Evolutionary conservation across 306 rosid genomes (phyloP).

Genomic region (Prunus dulcis): DNA sequence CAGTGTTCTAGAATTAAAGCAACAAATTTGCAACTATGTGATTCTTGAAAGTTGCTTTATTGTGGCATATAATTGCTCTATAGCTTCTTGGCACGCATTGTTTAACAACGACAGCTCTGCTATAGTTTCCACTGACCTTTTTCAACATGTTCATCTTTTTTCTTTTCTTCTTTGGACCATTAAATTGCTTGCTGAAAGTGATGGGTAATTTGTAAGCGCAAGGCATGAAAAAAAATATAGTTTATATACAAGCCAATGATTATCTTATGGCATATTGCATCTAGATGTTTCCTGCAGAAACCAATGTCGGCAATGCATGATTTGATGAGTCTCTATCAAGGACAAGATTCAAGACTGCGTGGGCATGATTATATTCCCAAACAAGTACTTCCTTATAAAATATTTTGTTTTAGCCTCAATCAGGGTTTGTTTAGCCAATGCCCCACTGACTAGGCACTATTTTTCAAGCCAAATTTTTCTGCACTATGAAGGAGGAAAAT

Average conservation of each 20-base stretch:
- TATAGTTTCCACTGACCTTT: not conserved
- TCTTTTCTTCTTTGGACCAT: too few relatives aligned
- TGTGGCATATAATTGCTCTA: not conserved
- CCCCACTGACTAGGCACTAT: too few relatives aligned
- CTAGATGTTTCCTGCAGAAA: constrained; percentile 30
- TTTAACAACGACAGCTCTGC: not conserved
- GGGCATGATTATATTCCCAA: not conserved
- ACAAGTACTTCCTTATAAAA: not conserved
- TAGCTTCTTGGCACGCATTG: not conserved
- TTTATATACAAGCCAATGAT: not conserved
- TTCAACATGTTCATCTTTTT: not conserved
- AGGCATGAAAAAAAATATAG: not conserved
- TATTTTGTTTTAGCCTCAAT: not conserved
- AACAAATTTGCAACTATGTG: not conserved
- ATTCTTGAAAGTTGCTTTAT: not conserved
- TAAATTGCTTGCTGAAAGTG: not conserved
- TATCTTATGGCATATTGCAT: not conserved
- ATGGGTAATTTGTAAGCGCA: constrained; percentile 3
- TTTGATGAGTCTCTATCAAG: constrained; percentile 31
- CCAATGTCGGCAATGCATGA: constrained; percentile 1
- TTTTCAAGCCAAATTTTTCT: not conserved
- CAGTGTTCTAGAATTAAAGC: constrained; percentile 1
- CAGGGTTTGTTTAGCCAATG: not conserved
- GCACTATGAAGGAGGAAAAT: not conserved
- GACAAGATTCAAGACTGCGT: not conserved